Conservation (phyloP, 257 asterid genomes). For the Nicotiana benthamiana region DNA sequence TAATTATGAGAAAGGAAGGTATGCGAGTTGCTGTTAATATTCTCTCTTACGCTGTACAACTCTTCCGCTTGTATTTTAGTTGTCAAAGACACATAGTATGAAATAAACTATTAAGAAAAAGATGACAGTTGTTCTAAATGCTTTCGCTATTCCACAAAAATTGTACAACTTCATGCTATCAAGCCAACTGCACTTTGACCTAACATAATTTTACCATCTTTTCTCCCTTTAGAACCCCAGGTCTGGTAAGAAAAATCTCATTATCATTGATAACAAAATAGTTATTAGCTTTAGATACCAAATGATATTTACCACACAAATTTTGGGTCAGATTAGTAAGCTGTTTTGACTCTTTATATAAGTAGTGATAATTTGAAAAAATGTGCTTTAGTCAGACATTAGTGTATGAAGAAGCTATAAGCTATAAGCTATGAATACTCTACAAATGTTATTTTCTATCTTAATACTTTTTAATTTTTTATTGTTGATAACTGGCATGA, state of each 20-base stretch:
- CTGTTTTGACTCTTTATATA: neutral
- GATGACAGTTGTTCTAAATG: neutral
- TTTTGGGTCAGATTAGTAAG: neutral
- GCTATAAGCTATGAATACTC: neutral
- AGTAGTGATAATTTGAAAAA: neutral
- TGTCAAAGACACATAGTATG: neutral
- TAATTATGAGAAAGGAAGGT: slow-evolving; percentile 4
- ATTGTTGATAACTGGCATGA: neutral
- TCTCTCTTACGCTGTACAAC: neutral
- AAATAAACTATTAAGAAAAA: neutral
- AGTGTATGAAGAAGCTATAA: neutral
- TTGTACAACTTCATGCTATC: neutral
- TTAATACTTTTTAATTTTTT: neutral
- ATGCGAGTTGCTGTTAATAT: neutral
- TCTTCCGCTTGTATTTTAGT: neutral
- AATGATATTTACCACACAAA: neutral
- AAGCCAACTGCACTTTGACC: neutral
- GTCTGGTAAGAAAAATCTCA: neutral
- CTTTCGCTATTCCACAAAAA: neutral
- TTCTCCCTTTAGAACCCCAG: neutral
- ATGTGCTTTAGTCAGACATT: neutral
- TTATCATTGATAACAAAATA: neutral
- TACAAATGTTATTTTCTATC: neutral
- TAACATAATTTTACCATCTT: neutral
- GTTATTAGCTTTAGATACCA: neutral